A percentile compares a stretch with the other conserved stretches of the same genome.
phyloP scores from a whole-genome alignment of 2,329 filamentous ascomycete genomes.

The Cryphonectria carpinicola region DNA sequence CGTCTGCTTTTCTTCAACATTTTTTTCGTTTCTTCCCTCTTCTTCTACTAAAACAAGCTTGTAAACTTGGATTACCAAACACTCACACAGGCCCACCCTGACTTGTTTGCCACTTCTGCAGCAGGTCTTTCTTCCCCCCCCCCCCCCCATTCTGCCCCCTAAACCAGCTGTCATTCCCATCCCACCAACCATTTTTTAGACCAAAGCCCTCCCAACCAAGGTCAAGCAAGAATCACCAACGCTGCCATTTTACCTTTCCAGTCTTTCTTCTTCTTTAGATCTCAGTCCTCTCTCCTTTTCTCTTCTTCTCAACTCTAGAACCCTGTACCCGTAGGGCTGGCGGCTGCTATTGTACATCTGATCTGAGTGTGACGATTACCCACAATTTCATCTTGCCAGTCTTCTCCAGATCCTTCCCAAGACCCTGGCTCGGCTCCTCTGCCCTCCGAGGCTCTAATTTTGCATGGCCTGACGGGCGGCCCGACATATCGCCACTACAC shows the following conservation, averaged over 20 bases:
- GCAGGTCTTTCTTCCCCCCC: neutral
- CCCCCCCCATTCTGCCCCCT: no score
- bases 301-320: neutral
- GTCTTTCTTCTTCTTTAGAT: neutral
- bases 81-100: neutral
- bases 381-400: slow-evolving; percentile 26
- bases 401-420: slow-evolving; percentile 14
- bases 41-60: neutral
- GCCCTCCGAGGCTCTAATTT: slow-evolving; percentile 25
- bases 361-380: slow-evolving; percentile 16
- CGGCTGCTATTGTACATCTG: neutral
- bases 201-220: neutral
- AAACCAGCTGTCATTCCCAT: neutral
- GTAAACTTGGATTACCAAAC: neutral
- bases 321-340: neutral
- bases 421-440: slow-evolving; percentile 21
- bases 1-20: slow-evolving; percentile 4
- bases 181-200: neutral
- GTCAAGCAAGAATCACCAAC: neutral
- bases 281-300: no score
- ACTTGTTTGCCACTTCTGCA: neutral
- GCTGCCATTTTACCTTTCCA: neutral
- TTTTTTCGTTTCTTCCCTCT: neutral
- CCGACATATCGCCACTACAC: slow-evolving; percentile 16
- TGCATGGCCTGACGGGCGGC: slow-evolving; percentile 26